phyloP scores from a whole-genome alignment of 2,329 filamentous ascomycete genomes.

The Stromatinia cepivora region DNA sequence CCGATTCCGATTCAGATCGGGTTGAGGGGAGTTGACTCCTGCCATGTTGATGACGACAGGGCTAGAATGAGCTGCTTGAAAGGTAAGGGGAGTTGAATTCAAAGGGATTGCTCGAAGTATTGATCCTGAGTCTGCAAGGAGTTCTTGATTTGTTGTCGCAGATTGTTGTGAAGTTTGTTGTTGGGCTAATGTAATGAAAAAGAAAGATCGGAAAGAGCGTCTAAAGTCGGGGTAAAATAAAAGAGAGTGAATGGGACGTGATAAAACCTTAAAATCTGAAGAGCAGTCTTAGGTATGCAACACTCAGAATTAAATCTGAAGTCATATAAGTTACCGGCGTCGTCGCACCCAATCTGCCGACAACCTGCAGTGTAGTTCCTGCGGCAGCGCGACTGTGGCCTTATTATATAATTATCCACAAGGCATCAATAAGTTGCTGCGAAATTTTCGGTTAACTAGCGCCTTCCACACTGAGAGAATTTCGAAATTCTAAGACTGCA shows the following conservation, averaged over 20 bases:
- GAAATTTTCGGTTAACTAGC: constrained; percentile 23
- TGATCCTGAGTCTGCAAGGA: constrained; percentile 16
- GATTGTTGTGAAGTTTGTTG: constrained; percentile 7
- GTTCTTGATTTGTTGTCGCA: constrained; percentile 7
- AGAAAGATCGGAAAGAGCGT: constrained; percentile 15
- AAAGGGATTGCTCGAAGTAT: not conserved
- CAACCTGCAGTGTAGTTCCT: not conserved
- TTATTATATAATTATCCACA: not conserved
- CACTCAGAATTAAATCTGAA: not conserved
- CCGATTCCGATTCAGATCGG: constrained; percentile 70
- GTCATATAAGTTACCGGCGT: constrained; percentile 18
- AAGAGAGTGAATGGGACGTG: constrained; percentile 10
- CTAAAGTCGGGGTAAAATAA: not conserved
- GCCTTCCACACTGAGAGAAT: constrained; percentile 26
- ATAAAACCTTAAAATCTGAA: constrained; percentile 4
- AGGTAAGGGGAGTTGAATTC: not conserved
- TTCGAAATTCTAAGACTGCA: constrained; percentile 26
- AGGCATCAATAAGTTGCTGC: constrained; percentile 9
- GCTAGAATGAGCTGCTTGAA: not conserved
- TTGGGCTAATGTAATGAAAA: constrained; percentile 4
- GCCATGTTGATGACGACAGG: constrained; percentile 31
- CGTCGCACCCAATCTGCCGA: constrained; percentile 11
- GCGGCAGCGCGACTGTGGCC: not conserved
- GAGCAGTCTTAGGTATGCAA: not conserved
- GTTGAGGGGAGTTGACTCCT: constrained; percentile 52